Evolutionary conservation across 768 basidiomycete genomes (phyloP).

Genomic region (Austroboletus festivus): DNA sequence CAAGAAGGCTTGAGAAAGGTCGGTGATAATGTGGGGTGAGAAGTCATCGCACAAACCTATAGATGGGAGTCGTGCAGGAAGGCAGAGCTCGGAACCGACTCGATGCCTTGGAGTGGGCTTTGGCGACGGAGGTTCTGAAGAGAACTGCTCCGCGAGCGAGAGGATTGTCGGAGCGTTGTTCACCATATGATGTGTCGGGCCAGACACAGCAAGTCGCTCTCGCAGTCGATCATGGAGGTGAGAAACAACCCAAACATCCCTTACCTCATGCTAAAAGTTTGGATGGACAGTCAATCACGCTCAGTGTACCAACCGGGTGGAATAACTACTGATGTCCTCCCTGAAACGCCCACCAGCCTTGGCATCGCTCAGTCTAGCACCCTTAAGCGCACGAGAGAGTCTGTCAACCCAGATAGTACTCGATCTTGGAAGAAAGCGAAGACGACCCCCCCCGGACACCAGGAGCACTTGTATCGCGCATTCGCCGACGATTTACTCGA

Average conservation of each 20-base stretch:
- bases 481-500: constrained; percentile 16
- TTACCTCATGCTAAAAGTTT: constrained; percentile 20
- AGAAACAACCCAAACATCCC: background rate
- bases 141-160: constrained; percentile 27
- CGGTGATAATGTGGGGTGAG: constrained; percentile 15
- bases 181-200: too few species aligned
- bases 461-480: background rate
- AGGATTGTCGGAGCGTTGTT: constrained; percentile 47
- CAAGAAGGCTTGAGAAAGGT: constrained; percentile 53
- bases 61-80: constrained; percentile 69
- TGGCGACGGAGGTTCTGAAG: constrained; percentile 13
- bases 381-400: constrained; percentile 14
- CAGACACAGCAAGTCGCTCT: too few species aligned
- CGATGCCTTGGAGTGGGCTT: constrained; percentile 37
- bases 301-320: constrained; percentile 22
- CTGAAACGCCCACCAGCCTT: constrained; percentile 14
- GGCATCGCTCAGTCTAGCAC: constrained; percentile 2
- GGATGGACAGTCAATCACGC: constrained; percentile 16
- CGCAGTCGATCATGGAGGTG: constrained; percentile 13
- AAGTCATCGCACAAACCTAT: constrained; percentile 41
- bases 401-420: background rate
- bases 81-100: constrained; percentile 49
- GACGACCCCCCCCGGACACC: background rate
- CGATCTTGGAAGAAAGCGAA: constrained; percentile 13
- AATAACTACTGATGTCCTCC: constrained; percentile 21